Evolutionary conservation across 345 rosid genomes (phyloP).

Genomic region (Eucalyptus tenuipes): DNA sequence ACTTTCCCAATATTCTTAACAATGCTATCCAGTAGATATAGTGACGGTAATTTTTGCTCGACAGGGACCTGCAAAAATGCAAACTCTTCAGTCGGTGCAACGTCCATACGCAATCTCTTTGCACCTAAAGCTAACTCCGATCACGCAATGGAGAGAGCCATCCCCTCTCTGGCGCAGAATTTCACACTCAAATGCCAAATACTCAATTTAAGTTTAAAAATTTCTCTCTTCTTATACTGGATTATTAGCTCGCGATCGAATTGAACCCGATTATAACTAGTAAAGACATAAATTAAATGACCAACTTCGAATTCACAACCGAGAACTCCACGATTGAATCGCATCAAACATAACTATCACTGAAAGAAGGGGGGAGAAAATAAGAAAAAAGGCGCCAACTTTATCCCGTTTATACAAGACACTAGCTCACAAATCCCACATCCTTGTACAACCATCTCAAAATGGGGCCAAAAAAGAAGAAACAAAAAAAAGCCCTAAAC

Average conservation of each 20-base stretch:
- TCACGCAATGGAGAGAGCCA: not conserved
- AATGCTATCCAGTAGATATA: conserved; percentile 93
- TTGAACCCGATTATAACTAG: not conserved
- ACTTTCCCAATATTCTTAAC: conserved; percentile 89
- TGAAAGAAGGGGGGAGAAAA: not conserved
- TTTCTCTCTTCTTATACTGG: not conserved
- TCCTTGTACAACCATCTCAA: not conserved
- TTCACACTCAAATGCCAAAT: not conserved
- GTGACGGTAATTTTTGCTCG: conserved; percentile 83
- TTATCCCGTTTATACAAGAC: not conserved
- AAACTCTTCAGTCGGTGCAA: not conserved
- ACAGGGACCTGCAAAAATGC: conserved; percentile 58
- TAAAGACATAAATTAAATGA: not conserved
- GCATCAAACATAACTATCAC: not conserved
- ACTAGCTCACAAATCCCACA: not conserved
- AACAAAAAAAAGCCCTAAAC: not conserved
- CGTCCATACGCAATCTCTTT: not conserved
- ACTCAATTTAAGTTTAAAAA: not conserved
- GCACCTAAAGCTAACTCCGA: not conserved
- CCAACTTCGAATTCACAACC: not conserved
- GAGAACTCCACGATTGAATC: not conserved
- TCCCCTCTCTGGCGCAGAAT: not conserved
- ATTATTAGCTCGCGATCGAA: not conserved
- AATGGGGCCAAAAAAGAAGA: not conserved
- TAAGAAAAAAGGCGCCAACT: not conserved